phyloP scores from a whole-genome alignment of 352 stramenopile species.

The Pythium rhizo-oryzae region DNA sequence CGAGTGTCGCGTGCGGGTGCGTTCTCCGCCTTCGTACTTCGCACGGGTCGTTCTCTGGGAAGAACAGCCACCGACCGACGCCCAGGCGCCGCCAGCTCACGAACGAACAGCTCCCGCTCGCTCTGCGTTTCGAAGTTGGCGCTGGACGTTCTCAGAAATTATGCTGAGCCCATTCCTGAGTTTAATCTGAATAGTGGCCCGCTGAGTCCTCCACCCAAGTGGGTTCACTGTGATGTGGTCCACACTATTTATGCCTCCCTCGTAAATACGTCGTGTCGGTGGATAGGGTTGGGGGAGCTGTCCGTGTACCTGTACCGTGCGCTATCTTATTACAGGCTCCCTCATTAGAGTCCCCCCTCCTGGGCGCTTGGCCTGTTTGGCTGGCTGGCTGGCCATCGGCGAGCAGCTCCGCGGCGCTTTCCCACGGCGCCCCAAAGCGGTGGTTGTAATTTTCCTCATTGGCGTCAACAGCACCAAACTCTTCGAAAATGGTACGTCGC shows the following conservation, averaged over 20 bases:
- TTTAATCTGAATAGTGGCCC: slow-evolving; percentile 12
- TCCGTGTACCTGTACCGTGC: too few species aligned
- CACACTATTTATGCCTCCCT: slow-evolving; percentile 1
- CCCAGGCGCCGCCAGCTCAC: neutral
- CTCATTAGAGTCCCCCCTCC: neutral
- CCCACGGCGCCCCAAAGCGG: slow-evolving; percentile 2
- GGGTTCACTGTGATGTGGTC: slow-evolving; percentile 14
- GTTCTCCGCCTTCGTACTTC: neutral
- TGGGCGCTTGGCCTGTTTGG: neutral
- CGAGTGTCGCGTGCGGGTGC: too few species aligned
- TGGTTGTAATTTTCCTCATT: slow-evolving; percentile 39
- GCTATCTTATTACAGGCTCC: neutral
- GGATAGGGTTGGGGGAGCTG: neutral
- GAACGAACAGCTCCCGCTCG: neutral
- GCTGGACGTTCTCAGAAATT: slow-evolving; percentile 4
- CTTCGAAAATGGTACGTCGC: slow-evolving; percentile 38
- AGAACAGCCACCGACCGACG: neutral
- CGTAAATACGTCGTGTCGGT: slow-evolving; percentile 18
- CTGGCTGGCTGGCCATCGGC: slow-evolving; percentile 24
- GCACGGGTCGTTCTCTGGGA: neutral
- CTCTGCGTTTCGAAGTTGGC: slow-evolving; percentile 1
- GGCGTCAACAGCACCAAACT: slow-evolving; percentile 36
- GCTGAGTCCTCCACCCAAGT: slow-evolving; percentile 6
- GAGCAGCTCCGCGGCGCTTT: slow-evolving; percentile 10
- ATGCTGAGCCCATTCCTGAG: slow-evolving; percentile 9